A percentile compares a stretch with the other conserved stretches of the same genome.
phyloP scores from a whole-genome alignment of 495 filamentous ascomycete species.

The Cudoniella acicularis region DNA sequence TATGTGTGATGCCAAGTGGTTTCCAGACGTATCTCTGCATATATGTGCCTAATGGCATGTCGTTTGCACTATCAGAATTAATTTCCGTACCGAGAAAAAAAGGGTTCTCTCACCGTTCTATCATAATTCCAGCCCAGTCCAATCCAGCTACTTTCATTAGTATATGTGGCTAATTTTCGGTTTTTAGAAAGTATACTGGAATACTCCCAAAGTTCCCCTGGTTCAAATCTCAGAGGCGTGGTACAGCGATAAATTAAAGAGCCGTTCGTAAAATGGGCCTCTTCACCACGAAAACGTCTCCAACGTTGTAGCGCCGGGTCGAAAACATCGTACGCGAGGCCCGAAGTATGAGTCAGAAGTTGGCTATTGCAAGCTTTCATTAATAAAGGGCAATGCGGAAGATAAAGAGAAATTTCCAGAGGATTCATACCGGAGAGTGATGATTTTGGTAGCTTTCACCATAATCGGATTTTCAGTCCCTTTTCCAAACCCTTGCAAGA shows the following conservation, averaged over 20 bases:
- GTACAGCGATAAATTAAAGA: conserved; percentile 12
- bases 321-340: conserved; percentile 6
- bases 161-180: not conserved
- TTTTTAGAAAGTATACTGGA: conserved; percentile 8
- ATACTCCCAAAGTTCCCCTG: conserved; percentile 46
- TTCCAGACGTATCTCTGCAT: conserved; percentile 52
- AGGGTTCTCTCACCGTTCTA: conserved; percentile 39
- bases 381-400: no score
- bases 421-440: conserved; percentile 16
- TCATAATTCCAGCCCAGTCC: conserved; percentile 49
- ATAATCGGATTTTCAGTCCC: conserved; percentile 34
- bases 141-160: conserved; percentile 24
- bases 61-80: conserved; percentile 23
- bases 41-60: conserved; percentile 48
- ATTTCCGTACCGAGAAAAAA: no score
- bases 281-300: not conserved
- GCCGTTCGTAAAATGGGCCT: not conserved
- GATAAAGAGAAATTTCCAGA: no score
- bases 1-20: conserved; percentile 47
- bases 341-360: conserved; percentile 14
- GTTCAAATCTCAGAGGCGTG: conserved; percentile 43
- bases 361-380: conserved; percentile 1
- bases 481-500: conserved; percentile 23
- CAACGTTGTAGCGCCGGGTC: not conserved
- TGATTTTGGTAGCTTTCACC: conserved; percentile 14